A percentile compares a stretch with the other conserved stretches of the same genome.
Conservation (phyloP, 495 filamentous ascomycete genomes). For the Copromyces sp. region DNA sequence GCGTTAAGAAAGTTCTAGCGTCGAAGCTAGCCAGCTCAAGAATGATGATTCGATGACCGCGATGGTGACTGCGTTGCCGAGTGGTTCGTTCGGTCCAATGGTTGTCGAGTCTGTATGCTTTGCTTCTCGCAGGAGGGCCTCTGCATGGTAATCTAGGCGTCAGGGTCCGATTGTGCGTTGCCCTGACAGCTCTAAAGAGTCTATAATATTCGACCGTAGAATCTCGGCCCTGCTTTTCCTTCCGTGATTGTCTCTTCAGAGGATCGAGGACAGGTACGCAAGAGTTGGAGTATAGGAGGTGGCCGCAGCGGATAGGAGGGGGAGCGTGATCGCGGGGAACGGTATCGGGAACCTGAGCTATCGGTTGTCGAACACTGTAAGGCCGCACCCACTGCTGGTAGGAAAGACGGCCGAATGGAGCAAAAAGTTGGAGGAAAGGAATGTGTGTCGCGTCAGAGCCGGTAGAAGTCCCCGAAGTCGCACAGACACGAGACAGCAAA, state of each 20-base stretch:
- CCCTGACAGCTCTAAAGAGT: not conserved
- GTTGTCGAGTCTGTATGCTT: not conserved
- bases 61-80: not conserved
- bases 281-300: not conserved
- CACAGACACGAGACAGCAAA: not conserved
- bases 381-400: not conserved
- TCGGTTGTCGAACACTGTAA: not conserved
- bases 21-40: not conserved
- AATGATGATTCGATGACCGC: not conserved
- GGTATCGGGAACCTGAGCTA: not conserved
- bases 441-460: not conserved
- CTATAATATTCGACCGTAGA: not conserved
- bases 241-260: not conserved
- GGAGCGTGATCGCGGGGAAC: not conserved
- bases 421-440: not conserved
- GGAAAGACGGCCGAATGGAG: not conserved
- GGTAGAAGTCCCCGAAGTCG: not conserved
- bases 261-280: not conserved
- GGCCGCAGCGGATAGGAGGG: not conserved
- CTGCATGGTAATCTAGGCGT: not conserved
- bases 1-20: not conserved
- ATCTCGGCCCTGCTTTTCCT: not conserved
- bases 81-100: not conserved
- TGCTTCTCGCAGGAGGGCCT: not conserved
- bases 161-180: not conserved